Evolutionary conservation across 805 yeast genomes (phyloP).

Genomic region (Soucietia sequanensis): DNA sequence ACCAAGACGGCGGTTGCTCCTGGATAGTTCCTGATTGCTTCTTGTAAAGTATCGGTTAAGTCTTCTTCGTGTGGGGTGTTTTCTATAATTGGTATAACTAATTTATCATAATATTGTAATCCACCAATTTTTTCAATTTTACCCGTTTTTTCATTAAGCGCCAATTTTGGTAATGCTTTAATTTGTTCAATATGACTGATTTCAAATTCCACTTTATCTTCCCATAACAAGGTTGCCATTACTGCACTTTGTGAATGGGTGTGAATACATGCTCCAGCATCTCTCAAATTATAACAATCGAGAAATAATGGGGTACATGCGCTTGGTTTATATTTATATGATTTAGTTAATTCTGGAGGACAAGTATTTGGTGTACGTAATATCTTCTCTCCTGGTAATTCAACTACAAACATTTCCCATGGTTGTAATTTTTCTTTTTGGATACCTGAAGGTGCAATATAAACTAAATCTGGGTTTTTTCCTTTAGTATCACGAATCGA

Average conservation of each 20-base stretch:
- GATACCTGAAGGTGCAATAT: slow-evolving; percentile 93
- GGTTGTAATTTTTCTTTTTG: slow-evolving; percentile 89
- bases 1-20: slow-evolving; percentile 83
- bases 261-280: slow-evolving; percentile 91
- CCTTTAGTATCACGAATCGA: slow-evolving; percentile 59
- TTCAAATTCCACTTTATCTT: slow-evolving; percentile 60
- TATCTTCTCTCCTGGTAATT: slow-evolving; percentile 49
- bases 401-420: slow-evolving; percentile 75
- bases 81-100: slow-evolving; percentile 86
- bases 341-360: slow-evolving; percentile 34
- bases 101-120: slow-evolving; percentile 67
- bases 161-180: slow-evolving; percentile 75
- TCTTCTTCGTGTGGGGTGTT: slow-evolving; percentile 89
- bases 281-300: slow-evolving; percentile 63
- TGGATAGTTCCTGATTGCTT: slow-evolving; percentile 70
- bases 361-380: slow-evolving; percentile 56
- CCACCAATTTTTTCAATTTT: slow-evolving; percentile 62
- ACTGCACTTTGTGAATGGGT: slow-evolving; percentile 93
- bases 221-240: slow-evolving; percentile 67
- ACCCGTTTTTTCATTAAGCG: slow-evolving; percentile 24
- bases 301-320: slow-evolving; percentile 90
- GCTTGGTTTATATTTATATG: slow-evolving; percentile 69
- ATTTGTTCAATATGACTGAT: slow-evolving; percentile 87
- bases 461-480: slow-evolving; percentile 48
- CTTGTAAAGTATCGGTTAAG: slow-evolving; percentile 60